phyloP scores from a whole-genome alignment of 768 basidiomycete genomes.

The Leucocoprinus sp. region DNA sequence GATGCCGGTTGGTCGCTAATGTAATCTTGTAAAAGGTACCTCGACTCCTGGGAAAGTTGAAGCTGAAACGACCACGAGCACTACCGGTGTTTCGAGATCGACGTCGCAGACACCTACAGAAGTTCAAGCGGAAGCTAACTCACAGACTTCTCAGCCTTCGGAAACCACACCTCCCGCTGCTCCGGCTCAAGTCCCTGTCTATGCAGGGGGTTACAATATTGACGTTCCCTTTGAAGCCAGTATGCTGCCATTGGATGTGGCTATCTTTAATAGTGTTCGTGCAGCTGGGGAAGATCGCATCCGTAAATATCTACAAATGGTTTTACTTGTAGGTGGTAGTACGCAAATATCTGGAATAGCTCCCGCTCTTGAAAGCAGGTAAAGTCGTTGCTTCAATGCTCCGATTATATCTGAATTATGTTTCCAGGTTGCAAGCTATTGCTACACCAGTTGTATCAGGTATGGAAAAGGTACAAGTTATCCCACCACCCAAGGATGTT shows the following conservation, averaged over 20 bases:
- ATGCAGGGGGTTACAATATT: conserved; percentile 45
- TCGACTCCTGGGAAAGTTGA: conserved; percentile 10
- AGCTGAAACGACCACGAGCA: neutral
- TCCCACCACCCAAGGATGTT: conserved; percentile 90
- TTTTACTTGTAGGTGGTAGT: conserved; percentile 82
- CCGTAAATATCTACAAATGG: conserved; percentile 80
- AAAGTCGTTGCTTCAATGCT: conserved; percentile 14
- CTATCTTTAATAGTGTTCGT: conserved; percentile 87
- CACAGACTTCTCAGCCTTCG: conserved; percentile 11
- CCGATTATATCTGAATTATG: conserved; percentile 5
- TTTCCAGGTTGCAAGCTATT: conserved; percentile 64
- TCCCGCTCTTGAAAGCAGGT: conserved; percentile 86
- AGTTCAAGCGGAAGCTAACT: conserved; percentile 13
- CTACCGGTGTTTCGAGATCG: conserved; percentile 6
- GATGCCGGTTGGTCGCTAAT: neutral
- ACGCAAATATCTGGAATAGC: conserved; percentile 75
- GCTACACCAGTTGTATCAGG: conserved; percentile 74
- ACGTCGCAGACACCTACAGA: conserved; percentile 6
- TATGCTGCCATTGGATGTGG: conserved; percentile 87
- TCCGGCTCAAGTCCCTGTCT: conserved; percentile 18
- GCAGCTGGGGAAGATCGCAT: conserved; percentile 86
- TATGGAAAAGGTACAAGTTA: conserved; percentile 85
- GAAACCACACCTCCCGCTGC: conserved; percentile 15
- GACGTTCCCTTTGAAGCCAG: conserved; percentile 81
- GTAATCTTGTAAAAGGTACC: conserved; percentile 4